phyloP scores from a whole-genome alignment of 2,329 filamentous ascomycete genomes.

The Paraphoma chrysanthemicola region DNA sequence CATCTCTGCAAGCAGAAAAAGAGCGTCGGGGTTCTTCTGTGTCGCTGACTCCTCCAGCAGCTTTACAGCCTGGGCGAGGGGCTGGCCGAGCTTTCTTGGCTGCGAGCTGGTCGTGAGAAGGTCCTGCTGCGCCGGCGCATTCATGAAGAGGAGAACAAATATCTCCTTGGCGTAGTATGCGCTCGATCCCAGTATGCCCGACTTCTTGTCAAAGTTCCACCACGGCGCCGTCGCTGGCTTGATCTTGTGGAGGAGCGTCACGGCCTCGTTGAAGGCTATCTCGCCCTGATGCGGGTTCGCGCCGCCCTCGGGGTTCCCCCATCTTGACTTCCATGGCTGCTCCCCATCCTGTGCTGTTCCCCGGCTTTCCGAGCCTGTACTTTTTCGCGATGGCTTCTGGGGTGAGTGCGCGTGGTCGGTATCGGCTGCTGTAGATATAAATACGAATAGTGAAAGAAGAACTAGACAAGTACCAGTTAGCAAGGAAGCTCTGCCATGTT shows the following conservation, averaged over 20 bases:
- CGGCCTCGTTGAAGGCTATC: slow-evolving; percentile 49
- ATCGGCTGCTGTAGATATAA: slow-evolving; percentile 31
- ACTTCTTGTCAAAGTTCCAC: slow-evolving; percentile 57
- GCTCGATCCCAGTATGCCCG: slow-evolving; percentile 63
- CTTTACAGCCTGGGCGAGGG: slow-evolving; percentile 64
- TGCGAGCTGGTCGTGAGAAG: slow-evolving; percentile 47
- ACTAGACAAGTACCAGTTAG: slow-evolving; percentile 35
- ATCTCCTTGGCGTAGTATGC: slow-evolving; percentile 68
- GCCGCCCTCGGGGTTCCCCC: slow-evolving; percentile 21
- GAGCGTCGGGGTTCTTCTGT: slow-evolving; percentile 74
- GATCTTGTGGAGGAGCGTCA: slow-evolving; percentile 50
- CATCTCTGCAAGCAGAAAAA: slow-evolving; percentile 89
- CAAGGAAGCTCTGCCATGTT: slow-evolving; percentile 14
- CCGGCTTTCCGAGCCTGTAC: slow-evolving; percentile 11
- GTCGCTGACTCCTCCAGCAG: slow-evolving; percentile 66
- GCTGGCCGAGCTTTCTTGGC: slow-evolving; percentile 55
- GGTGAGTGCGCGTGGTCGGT: slow-evolving; percentile 28
- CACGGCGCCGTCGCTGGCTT: slow-evolving; percentile 49
- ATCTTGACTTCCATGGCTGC: slow-evolving; percentile 28
- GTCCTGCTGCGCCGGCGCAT: slow-evolving; percentile 60
- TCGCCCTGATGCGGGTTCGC: slow-evolving; percentile 24
- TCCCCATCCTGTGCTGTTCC: slow-evolving; percentile 13
- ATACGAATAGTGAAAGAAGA: slow-evolving; percentile 38
- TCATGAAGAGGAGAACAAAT: slow-evolving; percentile 71
- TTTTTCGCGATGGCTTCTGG: slow-evolving; percentile 33